A percentile compares a stretch with the other conserved stretches of the same genome.
phyloP scores from a whole-genome alignment of 805 yeast species.

The Metschnikowia drakensbergensis region DNA sequence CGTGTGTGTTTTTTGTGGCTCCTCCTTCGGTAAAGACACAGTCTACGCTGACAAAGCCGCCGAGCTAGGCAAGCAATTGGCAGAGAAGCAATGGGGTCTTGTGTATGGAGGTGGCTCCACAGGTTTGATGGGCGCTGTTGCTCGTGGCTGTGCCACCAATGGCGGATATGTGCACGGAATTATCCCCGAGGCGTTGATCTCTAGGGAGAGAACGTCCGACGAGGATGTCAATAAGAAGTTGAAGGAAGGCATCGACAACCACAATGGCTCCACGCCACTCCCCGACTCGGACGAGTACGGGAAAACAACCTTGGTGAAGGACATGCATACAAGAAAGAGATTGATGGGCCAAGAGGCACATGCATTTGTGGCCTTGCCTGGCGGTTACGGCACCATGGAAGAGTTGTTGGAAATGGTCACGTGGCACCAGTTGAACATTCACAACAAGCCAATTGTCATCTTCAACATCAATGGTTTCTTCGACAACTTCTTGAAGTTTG shows the following conservation, averaged over 20 bases:
- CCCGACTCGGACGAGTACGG: constrained; percentile 63
- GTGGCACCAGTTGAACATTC: constrained; percentile 88
- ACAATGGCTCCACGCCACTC: constrained; percentile 62
- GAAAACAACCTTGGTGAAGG: constrained; percentile 72
- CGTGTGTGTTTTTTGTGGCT: constrained; percentile 85
- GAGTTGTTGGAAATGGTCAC: constrained; percentile 88
- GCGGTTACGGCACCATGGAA: constrained; percentile 88
- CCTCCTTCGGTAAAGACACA: constrained; percentile 62
- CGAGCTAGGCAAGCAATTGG: constrained; percentile 57
- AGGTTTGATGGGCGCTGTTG: constrained; percentile 77
- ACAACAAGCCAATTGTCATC: constrained; percentile 72
- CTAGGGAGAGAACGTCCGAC: constrained; percentile 57
- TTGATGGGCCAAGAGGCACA: constrained; percentile 84
- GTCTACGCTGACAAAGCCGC: constrained; percentile 50
- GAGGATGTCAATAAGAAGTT: constrained; percentile 45
- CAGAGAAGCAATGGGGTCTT: constrained; percentile 61
- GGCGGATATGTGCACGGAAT: constrained; percentile 78
- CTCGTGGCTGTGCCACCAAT: constrained; percentile 53
- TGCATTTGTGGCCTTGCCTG: constrained; percentile 87
- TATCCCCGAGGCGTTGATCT: constrained; percentile 78
- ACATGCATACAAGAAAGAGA: constrained; percentile 87
- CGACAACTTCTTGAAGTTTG: constrained; percentile 62
- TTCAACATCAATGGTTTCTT: constrained; percentile 79
- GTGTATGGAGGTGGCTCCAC: constrained; percentile 92
- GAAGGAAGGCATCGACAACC: constrained; percentile 53